Conservation (phyloP, 129 eudicot genomes). For the Rutidosis leptorrhynchoides region DNA sequence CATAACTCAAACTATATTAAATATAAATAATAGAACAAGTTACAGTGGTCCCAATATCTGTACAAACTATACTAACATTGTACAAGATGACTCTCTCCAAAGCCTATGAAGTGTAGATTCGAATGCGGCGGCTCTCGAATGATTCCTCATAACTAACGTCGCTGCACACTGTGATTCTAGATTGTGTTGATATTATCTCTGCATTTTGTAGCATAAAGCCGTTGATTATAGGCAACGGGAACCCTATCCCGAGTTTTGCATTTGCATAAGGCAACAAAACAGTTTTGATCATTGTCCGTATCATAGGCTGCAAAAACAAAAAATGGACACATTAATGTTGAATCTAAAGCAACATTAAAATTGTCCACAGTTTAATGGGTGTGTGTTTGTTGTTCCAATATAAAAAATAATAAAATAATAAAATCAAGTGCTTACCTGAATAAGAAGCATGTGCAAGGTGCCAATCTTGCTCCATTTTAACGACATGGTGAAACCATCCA, state of each 20-base stretch:
- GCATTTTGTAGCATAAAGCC: constrained; percentile 59
- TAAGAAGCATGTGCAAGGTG: constrained; percentile 51
- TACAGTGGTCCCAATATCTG: background rate
- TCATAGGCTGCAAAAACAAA: constrained; percentile 52
- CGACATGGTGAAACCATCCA: constrained; percentile 52
- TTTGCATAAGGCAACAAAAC: constrained; percentile 59
- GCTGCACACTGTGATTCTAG: constrained; percentile 49
- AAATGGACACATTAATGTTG: background rate
- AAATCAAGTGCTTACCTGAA: constrained; percentile 42
- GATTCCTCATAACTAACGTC: constrained; percentile 42
- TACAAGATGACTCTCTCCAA: constrained; percentile 14
- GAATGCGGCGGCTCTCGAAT: constrained; percentile 15
- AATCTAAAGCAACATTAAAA: constrained; percentile 13
- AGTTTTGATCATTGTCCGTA: constrained; percentile 55
- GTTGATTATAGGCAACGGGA: constrained; percentile 54
- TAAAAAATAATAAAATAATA: too few relatives aligned
- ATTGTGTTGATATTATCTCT: constrained; percentile 40
- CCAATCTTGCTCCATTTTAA: constrained; percentile 66
- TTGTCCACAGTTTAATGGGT: too few relatives aligned
- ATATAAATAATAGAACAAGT: background rate
- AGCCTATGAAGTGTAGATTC: constrained; percentile 14
- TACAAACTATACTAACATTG: constrained; percentile 26
- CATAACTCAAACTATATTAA: too few relatives aligned
- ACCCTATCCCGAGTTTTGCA: constrained; percentile 46
- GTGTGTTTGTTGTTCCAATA: too few relatives aligned